phyloP scores from a whole-genome alignment of 164 flowering plant genomes.

The Chloranthus sessilifolius region DNA sequence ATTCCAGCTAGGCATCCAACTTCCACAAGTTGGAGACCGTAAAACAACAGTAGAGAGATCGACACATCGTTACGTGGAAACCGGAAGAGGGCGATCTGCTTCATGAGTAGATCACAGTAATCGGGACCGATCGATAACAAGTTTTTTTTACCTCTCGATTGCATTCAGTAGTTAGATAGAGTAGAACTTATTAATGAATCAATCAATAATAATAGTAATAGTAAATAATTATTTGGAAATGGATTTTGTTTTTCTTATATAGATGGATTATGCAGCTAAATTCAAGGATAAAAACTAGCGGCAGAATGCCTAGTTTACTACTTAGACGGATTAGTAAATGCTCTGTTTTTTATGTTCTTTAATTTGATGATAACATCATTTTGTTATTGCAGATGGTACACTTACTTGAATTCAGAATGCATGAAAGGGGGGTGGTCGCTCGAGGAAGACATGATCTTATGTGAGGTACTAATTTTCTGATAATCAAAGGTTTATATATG shows the following conservation, averaged over 20 bases:
- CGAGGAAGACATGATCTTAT: constrained; percentile 85
- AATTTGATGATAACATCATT: constrained; percentile 8
- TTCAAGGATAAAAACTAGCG: constrained; percentile 86
- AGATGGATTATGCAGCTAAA: constrained; percentile 85
- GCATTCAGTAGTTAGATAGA: not conserved
- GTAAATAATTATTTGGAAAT: constrained; percentile 5
- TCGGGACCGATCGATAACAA: constrained; percentile 83
- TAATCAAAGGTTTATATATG: too few relatives aligned
- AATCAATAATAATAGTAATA: not conserved
- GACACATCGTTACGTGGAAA: too few relatives aligned
- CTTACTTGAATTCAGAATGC: constrained; percentile 89
- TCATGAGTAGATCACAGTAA: constrained; percentile 59
- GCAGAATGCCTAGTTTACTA: not conserved
- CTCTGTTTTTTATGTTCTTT: not conserved
- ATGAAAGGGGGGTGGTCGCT: constrained; percentile 99
- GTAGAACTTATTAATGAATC: not conserved
- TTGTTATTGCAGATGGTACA: constrained; percentile 70
- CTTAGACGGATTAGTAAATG: not conserved
- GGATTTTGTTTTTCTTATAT: constrained; percentile 16
- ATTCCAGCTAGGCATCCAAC: too few relatives aligned
- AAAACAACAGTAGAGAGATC: too few relatives aligned
- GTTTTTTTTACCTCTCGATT: too few relatives aligned
- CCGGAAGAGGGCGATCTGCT: constrained; percentile 96
- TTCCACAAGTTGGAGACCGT: too few relatives aligned
- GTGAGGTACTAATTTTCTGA: constrained; percentile 54